phyloP scores from a whole-genome alignment of 176 grass and related monocot species.

The Oryza meridionalis region DNA sequence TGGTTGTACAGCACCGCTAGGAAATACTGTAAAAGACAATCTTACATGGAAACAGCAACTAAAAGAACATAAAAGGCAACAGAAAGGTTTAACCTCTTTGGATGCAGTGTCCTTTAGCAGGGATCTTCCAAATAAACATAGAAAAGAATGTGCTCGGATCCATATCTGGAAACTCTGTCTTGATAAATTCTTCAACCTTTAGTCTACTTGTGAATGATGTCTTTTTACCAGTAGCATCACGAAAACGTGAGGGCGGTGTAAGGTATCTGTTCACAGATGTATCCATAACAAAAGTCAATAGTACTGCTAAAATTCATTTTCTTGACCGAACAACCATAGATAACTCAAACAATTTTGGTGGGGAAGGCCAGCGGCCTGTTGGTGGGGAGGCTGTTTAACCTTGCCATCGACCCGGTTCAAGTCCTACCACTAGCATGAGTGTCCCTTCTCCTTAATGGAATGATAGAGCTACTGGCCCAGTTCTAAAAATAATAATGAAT shows the following conservation, averaged over 20 bases:
- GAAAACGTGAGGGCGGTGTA: slow-evolving; percentile 59
- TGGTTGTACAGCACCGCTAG: background rate
- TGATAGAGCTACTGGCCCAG: background rate
- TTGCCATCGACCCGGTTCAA: background rate
- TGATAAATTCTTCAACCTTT: slow-evolving; percentile 77
- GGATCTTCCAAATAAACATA: slow-evolving; percentile 88
- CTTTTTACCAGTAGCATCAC: slow-evolving; percentile 54
- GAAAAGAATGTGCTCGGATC: slow-evolving; percentile 79
- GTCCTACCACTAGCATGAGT: background rate
- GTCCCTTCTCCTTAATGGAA: background rate
- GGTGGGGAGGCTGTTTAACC: background rate
- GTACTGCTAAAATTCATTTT: slow-evolving; percentile 12
- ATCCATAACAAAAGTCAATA: slow-evolving; percentile 44
- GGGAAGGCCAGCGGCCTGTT: background rate
- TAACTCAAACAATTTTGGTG: slow-evolving; percentile 23
- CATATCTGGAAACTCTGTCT: slow-evolving; percentile 63
- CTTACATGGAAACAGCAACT: slow-evolving; percentile 12
- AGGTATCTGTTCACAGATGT: slow-evolving; percentile 66
- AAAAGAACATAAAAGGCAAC: slow-evolving; percentile 36
- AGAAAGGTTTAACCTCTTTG: slow-evolving; percentile 53
- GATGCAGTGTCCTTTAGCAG: slow-evolving; percentile 38
- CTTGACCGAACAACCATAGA: slow-evolving; percentile 5
- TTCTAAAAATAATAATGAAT: background rate
- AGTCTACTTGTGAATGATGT: slow-evolving; percentile 64
- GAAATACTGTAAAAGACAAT: slow-evolving; percentile 5